These are phyloP conservation scores for Silene latifolia DNA, from an alignment of 148 eudicot genomes.

Conservation along the genomic window DNA sequence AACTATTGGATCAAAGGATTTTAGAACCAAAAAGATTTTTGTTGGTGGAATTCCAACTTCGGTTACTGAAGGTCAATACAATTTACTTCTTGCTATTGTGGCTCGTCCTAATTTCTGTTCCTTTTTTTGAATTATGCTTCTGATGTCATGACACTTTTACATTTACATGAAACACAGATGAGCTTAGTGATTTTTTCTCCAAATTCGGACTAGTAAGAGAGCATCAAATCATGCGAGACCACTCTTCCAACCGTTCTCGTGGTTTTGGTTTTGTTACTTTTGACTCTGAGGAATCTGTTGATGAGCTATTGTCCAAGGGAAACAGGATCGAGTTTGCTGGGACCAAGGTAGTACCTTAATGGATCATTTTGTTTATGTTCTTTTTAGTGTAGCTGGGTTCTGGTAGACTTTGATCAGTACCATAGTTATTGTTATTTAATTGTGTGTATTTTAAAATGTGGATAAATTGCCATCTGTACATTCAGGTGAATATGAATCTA, in stretches of 20 bases:
- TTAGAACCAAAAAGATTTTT: slow-evolving; percentile 56
- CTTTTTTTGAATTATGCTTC: background rate
- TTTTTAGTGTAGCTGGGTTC: background rate
- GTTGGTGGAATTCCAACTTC: slow-evolving; percentile 62
- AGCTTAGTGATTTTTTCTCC: slow-evolving; percentile 51
- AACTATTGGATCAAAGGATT: slow-evolving; percentile 46
- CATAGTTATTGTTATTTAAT: background rate
- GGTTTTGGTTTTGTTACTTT: slow-evolving; percentile 62
- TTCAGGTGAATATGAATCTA: too few species aligned
- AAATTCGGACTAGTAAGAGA: slow-evolving; percentile 48
- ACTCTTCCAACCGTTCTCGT: slow-evolving; percentile 52
- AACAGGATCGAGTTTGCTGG: slow-evolving; percentile 63
- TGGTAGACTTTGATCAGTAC: background rate
- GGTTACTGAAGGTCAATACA: slow-evolving; percentile 43
- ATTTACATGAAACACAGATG: slow-evolving; percentile 34
- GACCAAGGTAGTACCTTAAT: slow-evolving; percentile 34
- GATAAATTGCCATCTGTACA: too few species aligned
- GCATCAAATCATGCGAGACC: slow-evolving; percentile 64
- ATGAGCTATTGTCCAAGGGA: slow-evolving; percentile 50
- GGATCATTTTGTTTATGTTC: background rate
- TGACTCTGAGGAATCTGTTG: slow-evolving; percentile 51
- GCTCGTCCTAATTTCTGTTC: background rate
- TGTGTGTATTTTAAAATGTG: background rate
- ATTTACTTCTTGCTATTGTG: background rate
- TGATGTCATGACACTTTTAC: background rate